These are phyloP conservation scores for Hydnum rufescens DNA, from an alignment of 768 basidiomycete species.

Conservation along the genomic window DNA sequence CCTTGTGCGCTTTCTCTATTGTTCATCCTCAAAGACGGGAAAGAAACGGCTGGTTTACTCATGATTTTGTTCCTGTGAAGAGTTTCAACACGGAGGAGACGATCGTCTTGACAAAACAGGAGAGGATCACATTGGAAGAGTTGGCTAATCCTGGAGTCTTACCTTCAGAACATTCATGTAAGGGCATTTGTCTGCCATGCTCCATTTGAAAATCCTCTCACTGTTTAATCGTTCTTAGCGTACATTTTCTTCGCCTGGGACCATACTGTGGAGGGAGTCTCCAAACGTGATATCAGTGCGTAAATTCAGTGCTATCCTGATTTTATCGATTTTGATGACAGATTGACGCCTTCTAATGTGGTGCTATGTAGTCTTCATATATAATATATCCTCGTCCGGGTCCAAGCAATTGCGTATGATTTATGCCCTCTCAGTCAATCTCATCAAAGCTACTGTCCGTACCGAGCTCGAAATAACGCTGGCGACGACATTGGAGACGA, in stretches of 20 bases:
- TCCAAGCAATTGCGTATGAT: too few relatives aligned
- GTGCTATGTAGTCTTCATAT: too few relatives aligned
- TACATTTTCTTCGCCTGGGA: conserved; percentile 55
- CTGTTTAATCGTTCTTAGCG: conserved; percentile 13
- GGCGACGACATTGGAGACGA: conserved; percentile 20
- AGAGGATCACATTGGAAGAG: conserved; percentile 23
- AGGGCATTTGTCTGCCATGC: conserved; percentile 3
- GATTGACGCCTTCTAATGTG: too few relatives aligned
- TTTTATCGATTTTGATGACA: not conserved
- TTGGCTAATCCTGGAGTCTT: conserved; percentile 27
- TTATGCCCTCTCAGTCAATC: not conserved
- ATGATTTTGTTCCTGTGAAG: too few relatives aligned
- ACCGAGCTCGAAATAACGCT: conserved; percentile 18
- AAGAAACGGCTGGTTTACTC: too few relatives aligned
- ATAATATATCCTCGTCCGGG: too few relatives aligned
- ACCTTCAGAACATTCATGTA: conserved; percentile 39
- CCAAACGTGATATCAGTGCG: conserved; percentile 42
- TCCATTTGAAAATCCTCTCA: not conserved
- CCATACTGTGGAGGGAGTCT: conserved; percentile 21
- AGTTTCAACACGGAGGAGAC: not conserved
- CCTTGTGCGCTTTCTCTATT: conserved; percentile 14
- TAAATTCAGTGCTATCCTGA: not conserved
- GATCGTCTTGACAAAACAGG: not conserved
- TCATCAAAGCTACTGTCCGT: not conserved
- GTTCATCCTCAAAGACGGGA: not conserved